Evolutionary conservation across 2,329 filamentous ascomycete genomes (phyloP).

Genomic region (Fusarium verrucosum): DNA sequence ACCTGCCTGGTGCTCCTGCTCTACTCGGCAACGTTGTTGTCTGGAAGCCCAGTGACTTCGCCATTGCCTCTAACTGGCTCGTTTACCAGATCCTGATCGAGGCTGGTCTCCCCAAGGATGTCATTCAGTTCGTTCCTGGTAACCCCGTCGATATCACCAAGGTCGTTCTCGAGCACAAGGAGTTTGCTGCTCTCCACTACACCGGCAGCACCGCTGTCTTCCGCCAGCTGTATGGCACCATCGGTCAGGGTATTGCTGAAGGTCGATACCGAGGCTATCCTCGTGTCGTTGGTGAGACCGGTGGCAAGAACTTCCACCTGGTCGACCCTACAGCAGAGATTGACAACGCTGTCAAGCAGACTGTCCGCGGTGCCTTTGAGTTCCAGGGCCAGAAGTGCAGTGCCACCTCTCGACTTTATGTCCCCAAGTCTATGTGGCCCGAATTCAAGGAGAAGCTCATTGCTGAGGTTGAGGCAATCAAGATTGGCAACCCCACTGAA

Average conservation of each 20-base stretch:
- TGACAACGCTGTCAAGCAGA: slow-evolving; percentile 81
- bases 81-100: slow-evolving; percentile 91
- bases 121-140: slow-evolving; percentile 93
- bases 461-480: slow-evolving; percentile 74
- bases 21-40: slow-evolving; percentile 94
- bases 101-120: slow-evolving; percentile 86
- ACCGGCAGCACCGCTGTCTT: slow-evolving; percentile 94
- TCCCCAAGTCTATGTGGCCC: slow-evolving; percentile 78
- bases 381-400: slow-evolving; percentile 94
- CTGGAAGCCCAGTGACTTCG: slow-evolving; percentile 94
- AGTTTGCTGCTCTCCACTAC: slow-evolving; percentile 94
- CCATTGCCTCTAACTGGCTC: slow-evolving; percentile 90
- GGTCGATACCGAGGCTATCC: slow-evolving; percentile 87
- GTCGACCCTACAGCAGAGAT: slow-evolving; percentile 81
- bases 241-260: slow-evolving; percentile 81
- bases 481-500: slow-evolving; percentile 73
- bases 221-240: slow-evolving; percentile 86
- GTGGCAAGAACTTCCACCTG: slow-evolving; percentile 93
- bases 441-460: slow-evolving; percentile 74
- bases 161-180: slow-evolving; percentile 75
- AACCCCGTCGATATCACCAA: slow-evolving; percentile 86
- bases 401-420: slow-evolving; percentile 82
- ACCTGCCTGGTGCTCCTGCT: slow-evolving; percentile 83
- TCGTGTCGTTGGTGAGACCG: slow-evolving; percentile 88
- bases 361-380: slow-evolving; percentile 87